phyloP scores from a whole-genome alignment of 1,284 basidiomycete genomes.

The Neonothopanus nambi region DNA sequence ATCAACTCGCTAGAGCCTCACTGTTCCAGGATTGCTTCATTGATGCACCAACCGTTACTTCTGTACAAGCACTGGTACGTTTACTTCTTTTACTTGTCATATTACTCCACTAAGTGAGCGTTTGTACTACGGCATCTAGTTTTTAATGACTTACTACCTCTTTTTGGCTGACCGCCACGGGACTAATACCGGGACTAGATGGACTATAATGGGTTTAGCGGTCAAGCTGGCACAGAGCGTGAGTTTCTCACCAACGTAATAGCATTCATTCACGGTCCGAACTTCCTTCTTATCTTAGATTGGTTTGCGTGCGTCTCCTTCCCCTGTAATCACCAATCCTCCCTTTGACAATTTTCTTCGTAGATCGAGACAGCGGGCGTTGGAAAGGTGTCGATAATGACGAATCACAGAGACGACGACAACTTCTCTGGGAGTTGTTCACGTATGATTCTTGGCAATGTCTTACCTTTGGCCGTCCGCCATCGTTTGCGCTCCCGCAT shows the following conservation, averaged over 20 bases:
- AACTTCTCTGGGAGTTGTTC: constrained; percentile 76
- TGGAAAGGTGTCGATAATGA: constrained; percentile 59
- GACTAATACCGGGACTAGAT: constrained; percentile 68
- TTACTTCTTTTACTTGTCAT: constrained; percentile 10
- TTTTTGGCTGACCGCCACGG: constrained; percentile 76
- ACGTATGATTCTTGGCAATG: constrained; percentile 78
- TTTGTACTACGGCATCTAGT: constrained; percentile 38
- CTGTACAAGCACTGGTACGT: constrained; percentile 70
- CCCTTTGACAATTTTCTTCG: constrained; percentile 9
- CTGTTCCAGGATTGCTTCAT: constrained; percentile 72
- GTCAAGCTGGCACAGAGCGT: constrained; percentile 79
- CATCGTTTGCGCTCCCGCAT: constrained; percentile 70
- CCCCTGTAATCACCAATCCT: background rate
- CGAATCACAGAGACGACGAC: constrained; percentile 64
- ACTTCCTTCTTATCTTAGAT: constrained; percentile 44
- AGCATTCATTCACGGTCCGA: constrained; percentile 16
- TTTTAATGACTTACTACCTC: constrained; percentile 76
- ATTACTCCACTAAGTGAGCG: background rate
- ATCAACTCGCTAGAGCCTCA: constrained; percentile 71
- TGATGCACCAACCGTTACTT: constrained; percentile 70
- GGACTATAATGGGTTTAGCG: constrained; percentile 77
- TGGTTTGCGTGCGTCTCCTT: constrained; percentile 62
- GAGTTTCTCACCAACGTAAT: constrained; percentile 32
- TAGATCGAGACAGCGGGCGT: constrained; percentile 71
- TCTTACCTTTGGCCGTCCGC: constrained; percentile 73